Evolutionary conservation across 2,329 filamentous ascomycete species (phyloP).

Genomic region (Aspergillus chevalieri): DNA sequence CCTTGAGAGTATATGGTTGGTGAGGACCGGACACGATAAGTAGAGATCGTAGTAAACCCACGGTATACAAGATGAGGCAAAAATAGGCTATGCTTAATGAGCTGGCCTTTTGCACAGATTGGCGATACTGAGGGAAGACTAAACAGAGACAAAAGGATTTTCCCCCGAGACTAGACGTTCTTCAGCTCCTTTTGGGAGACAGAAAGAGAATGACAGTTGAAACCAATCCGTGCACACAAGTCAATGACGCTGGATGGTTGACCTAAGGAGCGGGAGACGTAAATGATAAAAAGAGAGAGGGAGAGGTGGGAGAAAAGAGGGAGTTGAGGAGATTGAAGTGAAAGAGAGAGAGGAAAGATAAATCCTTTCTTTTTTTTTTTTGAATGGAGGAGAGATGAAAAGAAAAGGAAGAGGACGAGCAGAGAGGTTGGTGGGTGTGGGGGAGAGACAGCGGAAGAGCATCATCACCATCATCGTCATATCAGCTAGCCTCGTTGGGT

Average conservation of each 20-base stretch:
- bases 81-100: not conserved
- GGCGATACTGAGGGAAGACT: not conserved
- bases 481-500: no score
- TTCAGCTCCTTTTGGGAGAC: not conserved
- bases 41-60: slow-evolving; percentile 1
- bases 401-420: slow-evolving; percentile 3
- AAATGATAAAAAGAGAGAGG: slow-evolving; percentile 22
- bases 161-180: not conserved
- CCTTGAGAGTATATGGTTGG: no score
- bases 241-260: slow-evolving; percentile 27
- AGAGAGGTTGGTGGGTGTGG: slow-evolving; percentile 5
- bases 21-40: not conserved
- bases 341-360: slow-evolving; percentile 12
- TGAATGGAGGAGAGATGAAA: slow-evolving; percentile 4
- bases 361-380: slow-evolving; percentile 1
- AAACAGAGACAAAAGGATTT: not conserved
- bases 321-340: slow-evolving; percentile 11
- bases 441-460: slow-evolving; percentile 3
- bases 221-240: slow-evolving; percentile 16
- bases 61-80: not conserved
- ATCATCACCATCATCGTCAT: not conserved
- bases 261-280: slow-evolving; percentile 41
- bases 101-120: not conserved
- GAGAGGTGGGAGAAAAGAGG: slow-evolving; percentile 12
- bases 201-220: not conserved